phyloP scores from a whole-genome alignment of 352 stramenopile genomes.

The Peronospora farinosa region DNA sequence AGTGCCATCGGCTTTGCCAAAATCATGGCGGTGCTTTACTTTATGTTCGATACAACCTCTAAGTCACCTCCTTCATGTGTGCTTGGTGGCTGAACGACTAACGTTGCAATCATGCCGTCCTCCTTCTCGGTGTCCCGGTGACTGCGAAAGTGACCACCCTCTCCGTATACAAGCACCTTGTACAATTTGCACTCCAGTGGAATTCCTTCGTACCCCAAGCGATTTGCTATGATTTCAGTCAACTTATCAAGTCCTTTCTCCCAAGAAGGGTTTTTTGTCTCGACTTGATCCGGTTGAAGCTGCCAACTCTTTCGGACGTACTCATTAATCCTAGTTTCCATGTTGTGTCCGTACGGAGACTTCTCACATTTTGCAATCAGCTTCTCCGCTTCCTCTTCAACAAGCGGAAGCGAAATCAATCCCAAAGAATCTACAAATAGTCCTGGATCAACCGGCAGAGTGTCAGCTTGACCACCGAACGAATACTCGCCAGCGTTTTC shows the following conservation, averaged over 20 bases:
- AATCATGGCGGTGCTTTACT: background rate
- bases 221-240: constrained; percentile 4
- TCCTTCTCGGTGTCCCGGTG: constrained; percentile 55
- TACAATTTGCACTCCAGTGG: constrained; percentile 21
- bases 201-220: constrained; percentile 11
- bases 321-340: constrained; percentile 10
- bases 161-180: constrained; percentile 48
- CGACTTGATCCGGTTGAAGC: constrained; percentile 6
- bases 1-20: background rate
- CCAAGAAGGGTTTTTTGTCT: constrained; percentile 9
- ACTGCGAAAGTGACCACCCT: constrained; percentile 32
- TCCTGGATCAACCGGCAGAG: constrained; percentile 1
- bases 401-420: constrained; percentile 1
- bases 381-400: constrained; percentile 6
- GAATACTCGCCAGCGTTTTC: constrained; percentile 8
- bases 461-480: constrained; percentile 10
- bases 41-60: background rate
- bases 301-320: constrained; percentile 13
- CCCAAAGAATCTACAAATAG: constrained; percentile 7
- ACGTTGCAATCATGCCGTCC: constrained; percentile 42
- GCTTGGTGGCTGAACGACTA: constrained; percentile 38
- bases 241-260: background rate
- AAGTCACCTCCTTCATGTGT: constrained; percentile 18
- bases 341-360: constrained; percentile 13
- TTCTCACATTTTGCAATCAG: constrained; percentile 14